Conservation (phyloP, 345 rosid species). For the Alliaria petiolata region DNA sequence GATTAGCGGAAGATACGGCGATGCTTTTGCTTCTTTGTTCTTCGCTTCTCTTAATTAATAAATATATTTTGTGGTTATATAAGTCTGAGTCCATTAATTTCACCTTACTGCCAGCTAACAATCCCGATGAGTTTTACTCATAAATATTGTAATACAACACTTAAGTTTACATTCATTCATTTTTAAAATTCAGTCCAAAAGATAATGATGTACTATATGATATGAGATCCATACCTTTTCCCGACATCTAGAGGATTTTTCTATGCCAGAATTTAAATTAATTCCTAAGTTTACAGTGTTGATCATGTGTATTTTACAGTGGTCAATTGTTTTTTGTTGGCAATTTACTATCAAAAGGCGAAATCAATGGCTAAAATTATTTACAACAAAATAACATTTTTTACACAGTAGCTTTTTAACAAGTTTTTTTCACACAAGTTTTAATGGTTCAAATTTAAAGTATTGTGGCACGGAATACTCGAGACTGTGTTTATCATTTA, state of each 20-base stretch:
- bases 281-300: background rate
- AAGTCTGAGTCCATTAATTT: slow-evolving; percentile 34
- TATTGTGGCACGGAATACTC: too few relatives aligned
- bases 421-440: background rate
- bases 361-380: background rate
- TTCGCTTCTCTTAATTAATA: slow-evolving; percentile 19
- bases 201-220: slow-evolving; percentile 25
- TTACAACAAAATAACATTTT: background rate
- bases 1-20: slow-evolving; percentile 41
- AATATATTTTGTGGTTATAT: slow-evolving; percentile 15
- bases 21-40: slow-evolving; percentile 32
- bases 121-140: slow-evolving; percentile 34
- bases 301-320: background rate
- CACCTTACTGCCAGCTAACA: slow-evolving; percentile 41
- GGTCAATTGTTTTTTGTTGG: background rate
- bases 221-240: slow-evolving; percentile 15
- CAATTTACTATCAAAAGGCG: background rate
- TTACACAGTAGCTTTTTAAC: too few relatives aligned
- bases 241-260: slow-evolving; percentile 8
- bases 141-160: slow-evolving; percentile 16
- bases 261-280: background rate
- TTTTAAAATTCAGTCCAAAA: slow-evolving; percentile 6
- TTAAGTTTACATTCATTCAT: slow-evolving; percentile 12
- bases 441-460: background rate
- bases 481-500: too few relatives aligned